phyloP scores from a whole-genome alignment of 164 flowering plant genomes.

The Piper betle region DNA sequence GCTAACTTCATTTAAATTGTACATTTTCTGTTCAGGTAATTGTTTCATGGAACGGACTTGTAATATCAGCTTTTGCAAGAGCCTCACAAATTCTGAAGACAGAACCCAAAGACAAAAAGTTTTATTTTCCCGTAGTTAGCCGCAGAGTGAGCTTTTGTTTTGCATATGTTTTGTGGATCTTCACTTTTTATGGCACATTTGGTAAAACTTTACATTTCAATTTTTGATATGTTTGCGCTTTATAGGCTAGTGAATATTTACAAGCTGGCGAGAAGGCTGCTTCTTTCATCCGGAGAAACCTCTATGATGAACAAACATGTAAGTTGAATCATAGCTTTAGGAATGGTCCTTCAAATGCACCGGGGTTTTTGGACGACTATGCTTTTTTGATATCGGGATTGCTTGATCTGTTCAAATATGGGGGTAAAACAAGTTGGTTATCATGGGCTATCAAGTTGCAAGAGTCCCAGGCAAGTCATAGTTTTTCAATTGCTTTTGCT shows the following conservation, averaged over 20 bases:
- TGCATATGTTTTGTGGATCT: background rate
- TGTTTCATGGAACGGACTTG: slow-evolving; percentile 96
- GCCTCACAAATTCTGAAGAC: slow-evolving; percentile 71
- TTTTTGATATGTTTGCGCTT: background rate
- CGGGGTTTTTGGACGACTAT: slow-evolving; percentile 91
- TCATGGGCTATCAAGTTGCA: slow-evolving; percentile 80
- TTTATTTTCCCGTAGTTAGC: slow-evolving; percentile 64
- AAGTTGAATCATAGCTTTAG: slow-evolving; percentile 75
- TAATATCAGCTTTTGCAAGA: slow-evolving; percentile 79
- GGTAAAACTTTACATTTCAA: background rate
- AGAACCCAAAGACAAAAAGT: slow-evolving; percentile 39
- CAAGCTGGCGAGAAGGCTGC: slow-evolving; percentile 79
- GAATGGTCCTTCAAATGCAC: slow-evolving; percentile 89
- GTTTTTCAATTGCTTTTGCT: background rate
- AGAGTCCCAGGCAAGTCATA: slow-evolving; percentile 56
- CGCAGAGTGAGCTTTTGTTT: slow-evolving; percentile 35
- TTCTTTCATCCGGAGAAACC: slow-evolving; percentile 49
- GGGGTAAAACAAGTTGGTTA: slow-evolving; percentile 60
- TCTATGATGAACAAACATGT: slow-evolving; percentile 42
- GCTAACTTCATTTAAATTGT: background rate
- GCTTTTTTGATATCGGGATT: slow-evolving; percentile 77
- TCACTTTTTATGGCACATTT: background rate
- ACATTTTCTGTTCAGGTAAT: slow-evolving; percentile 45
- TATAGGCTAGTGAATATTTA: slow-evolving; percentile 71
- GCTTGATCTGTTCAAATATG: slow-evolving; percentile 74